Percentiles rank a stretch among this genome's conserved stretches.
These are phyloP conservation scores for Graphilbum sp. DNA, from an alignment of 2,329 filamentous ascomycete species.

Conservation along the genomic window DNA sequence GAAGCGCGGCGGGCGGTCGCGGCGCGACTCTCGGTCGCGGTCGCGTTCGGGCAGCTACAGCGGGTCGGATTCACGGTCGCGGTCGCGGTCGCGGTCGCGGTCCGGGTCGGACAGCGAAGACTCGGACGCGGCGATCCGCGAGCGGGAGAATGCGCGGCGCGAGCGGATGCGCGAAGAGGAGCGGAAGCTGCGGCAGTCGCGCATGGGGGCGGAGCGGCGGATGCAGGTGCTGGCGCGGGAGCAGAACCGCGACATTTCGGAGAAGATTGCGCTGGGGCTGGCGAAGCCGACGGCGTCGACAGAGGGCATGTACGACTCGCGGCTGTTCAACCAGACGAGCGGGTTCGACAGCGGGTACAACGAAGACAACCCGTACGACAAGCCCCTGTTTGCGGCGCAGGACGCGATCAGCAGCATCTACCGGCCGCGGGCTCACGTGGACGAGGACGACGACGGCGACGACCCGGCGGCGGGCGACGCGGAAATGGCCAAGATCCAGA, in stretches of 20 bases:
- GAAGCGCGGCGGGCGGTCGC: conserved; percentile 10
- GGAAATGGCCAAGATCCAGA: conserved; percentile 79
- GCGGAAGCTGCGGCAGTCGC: conserved; percentile 76
- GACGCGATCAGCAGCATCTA: conserved; percentile 94
- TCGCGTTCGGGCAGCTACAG: conserved; percentile 21
- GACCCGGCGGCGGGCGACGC: conserved; percentile 61
- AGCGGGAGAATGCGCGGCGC: conserved; percentile 59
- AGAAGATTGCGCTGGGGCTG: conserved; percentile 86
- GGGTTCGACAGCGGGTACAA: conserved; percentile 90
- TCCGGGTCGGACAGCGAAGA: conserved; percentile 42
- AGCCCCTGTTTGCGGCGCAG: conserved; percentile 88
- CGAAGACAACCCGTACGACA: conserved; percentile 94
- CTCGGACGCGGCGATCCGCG: conserved; percentile 56
- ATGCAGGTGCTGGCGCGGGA: conserved; percentile 88
- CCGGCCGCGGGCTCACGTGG: conserved; percentile 59
- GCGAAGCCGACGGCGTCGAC: conserved; percentile 86
- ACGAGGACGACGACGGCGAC: conserved; percentile 62
- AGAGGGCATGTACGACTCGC: conserved; percentile 93
- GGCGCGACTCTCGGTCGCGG: conserved; percentile 11
- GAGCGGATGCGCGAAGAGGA: conserved; percentile 73
- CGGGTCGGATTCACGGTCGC: conserved; percentile 8
- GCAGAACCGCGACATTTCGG: conserved; percentile 90
- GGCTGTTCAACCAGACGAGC: conserved; percentile 84
- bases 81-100: conserved; percentile 29
- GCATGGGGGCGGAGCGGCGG: conserved; percentile 86